Evolutionary conservation across 164 flowering plant genomes (phyloP), one percentile per base, ranked within the genome.

Genomic region (Chimonanthus salicifolius): DNA sequence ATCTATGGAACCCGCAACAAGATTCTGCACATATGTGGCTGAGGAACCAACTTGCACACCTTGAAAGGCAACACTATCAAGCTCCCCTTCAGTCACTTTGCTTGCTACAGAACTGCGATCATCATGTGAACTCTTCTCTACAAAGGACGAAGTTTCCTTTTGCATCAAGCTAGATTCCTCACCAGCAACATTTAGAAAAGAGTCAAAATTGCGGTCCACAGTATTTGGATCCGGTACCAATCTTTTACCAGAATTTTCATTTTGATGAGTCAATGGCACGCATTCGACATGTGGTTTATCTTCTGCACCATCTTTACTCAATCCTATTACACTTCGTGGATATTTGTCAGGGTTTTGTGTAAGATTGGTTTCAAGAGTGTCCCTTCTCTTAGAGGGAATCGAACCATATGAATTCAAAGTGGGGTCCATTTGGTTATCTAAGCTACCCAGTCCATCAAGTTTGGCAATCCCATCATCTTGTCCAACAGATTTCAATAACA

Each of bases 401-500:
- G 20, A 76, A 70, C 70, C 82, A 78, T 81, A 87, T 77, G 72
- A 74, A 62, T 79, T 75, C 64, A 71, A 67, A 73, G 63, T 80
- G 60, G 81, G 78, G 49, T 84, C 90, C 83, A 84, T 84, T 78
- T 83, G 82, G 66, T 82, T 81, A 13, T 80, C 78, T 64, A 85
- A 72, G 76, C 71, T 72, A 68, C 74, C 84, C 67, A 80, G 69
- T 69, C 80, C 86, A 81, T 84, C 84, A 77, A 84, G 84, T 51
- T 77, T 84, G 5, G 83, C 83, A 70, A 85, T 78, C 80, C 77
- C 80, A 67, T 90, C 98, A 78, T 94, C 99, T 86, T 96, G 95
- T 43, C 97, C 94, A 80, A 92, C 95, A 63, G 98, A 89, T 72
- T 95, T 95, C 83, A 95, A 76, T 72, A 95, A 78, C 98, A 95